phyloP scores from a whole-genome alignment of 2,329 filamentous ascomycete genomes.

The Sporothrix humicola region DNA sequence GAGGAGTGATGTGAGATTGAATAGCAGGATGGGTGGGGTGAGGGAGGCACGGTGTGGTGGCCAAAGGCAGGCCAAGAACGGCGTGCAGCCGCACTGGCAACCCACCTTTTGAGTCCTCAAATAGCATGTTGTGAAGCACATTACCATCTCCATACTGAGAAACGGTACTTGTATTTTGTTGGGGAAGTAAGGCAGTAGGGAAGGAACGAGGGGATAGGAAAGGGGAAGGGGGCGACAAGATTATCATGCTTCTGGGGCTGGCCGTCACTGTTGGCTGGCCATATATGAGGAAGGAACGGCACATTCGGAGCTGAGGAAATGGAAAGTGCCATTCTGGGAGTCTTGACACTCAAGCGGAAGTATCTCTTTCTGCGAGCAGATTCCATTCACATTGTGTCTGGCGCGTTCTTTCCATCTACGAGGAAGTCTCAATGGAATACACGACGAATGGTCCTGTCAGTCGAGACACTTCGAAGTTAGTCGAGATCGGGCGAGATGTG shows the following conservation, averaged over 20 bases:
- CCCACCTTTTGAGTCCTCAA: background rate
- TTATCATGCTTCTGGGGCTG: constrained; percentile 11
- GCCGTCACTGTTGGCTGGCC: background rate
- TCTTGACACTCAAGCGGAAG: background rate
- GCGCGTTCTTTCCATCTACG: background rate
- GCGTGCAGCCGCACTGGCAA: background rate
- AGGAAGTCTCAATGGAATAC: background rate
- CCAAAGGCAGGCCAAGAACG: constrained; percentile 7
- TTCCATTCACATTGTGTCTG: constrained; percentile 1
- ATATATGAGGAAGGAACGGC: background rate
- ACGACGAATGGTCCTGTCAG: background rate
- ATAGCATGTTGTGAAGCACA: constrained; percentile 7
- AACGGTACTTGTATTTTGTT: constrained; percentile 2
- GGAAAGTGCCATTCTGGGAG: background rate
- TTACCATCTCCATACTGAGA: background rate
- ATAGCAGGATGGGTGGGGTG: constrained; percentile 1
- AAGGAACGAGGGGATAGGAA: background rate
- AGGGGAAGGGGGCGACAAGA: background rate
- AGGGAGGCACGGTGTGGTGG: background rate
- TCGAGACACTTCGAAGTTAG: background rate
- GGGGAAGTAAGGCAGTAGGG: background rate
- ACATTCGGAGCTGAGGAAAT: background rate
- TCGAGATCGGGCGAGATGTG: background rate
- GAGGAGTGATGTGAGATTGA: constrained; percentile 6
- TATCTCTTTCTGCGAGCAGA: background rate